Evolutionary conservation across 371 early-diverging fungal species (phyloP).

Genomic region (Encephalitozoon intestinalis): DNA sequence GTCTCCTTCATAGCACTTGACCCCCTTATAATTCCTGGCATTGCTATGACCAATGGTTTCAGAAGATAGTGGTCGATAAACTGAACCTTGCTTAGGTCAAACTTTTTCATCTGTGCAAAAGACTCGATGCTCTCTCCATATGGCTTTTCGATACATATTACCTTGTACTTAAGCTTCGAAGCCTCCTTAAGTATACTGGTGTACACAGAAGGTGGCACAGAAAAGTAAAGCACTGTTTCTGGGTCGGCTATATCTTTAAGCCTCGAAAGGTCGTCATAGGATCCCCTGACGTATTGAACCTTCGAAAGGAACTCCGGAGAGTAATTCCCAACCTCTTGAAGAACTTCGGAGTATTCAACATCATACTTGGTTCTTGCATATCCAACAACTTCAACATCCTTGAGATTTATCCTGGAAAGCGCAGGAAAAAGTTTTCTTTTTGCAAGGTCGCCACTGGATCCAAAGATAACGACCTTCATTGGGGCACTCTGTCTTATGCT

Average conservation of each 20-base stretch:
- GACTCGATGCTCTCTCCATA: slow-evolving; percentile 82
- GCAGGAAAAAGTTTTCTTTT: slow-evolving; percentile 87
- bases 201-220: slow-evolving; percentile 88
- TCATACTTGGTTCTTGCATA: slow-evolving; percentile 81
- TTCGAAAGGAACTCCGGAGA: slow-evolving; percentile 67
- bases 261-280: slow-evolving; percentile 69
- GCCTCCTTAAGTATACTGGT: slow-evolving; percentile 69
- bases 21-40: slow-evolving; percentile 32
- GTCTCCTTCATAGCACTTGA: not conserved
- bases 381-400: slow-evolving; percentile 71
- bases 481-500: not conserved
- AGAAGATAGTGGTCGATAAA: slow-evolving; percentile 62
- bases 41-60: slow-evolving; percentile 51
- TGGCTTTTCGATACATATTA: slow-evolving; percentile 91
- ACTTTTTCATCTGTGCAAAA: slow-evolving; percentile 62
- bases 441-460: slow-evolving; percentile 61
- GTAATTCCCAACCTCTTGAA: slow-evolving; percentile 64
- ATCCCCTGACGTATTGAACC: slow-evolving; percentile 73
- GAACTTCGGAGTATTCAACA: slow-evolving; percentile 68
- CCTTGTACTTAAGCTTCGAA: slow-evolving; percentile 60
- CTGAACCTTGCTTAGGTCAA: slow-evolving; percentile 5
- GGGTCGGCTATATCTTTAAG: slow-evolving; percentile 13
- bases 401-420: slow-evolving; percentile 70
- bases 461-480: slow-evolving; percentile 57
- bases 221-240: slow-evolving; percentile 77